Percentiles rank a stretch among this genome's conserved stretches.
Conservation (phyloP, 2,329 filamentous ascomycete species). For the Trichocomaceae sp. region DNA sequence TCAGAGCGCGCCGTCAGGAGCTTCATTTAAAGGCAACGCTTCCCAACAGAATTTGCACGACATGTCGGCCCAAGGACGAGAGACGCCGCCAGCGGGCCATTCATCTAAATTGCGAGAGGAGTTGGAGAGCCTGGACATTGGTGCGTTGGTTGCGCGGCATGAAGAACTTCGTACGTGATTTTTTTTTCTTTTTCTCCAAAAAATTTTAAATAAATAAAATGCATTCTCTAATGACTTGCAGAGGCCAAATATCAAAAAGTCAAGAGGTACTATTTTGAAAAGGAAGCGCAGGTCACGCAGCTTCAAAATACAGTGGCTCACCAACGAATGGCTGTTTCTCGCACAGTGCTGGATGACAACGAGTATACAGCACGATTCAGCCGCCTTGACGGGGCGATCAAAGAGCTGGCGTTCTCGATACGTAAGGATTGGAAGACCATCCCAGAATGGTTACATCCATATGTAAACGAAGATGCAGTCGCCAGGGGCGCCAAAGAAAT, state of each 20-base stretch:
- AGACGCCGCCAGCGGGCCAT: slow-evolving; percentile 35
- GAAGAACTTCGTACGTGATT: slow-evolving; percentile 40
- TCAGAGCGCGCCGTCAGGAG: slow-evolving; percentile 17
- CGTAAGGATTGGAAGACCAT: slow-evolving; percentile 86
- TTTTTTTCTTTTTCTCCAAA: neutral
- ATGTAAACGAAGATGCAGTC: slow-evolving; percentile 78
- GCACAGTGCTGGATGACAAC: slow-evolving; percentile 88
- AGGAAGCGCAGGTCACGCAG: slow-evolving; percentile 81
- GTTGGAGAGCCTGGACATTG: slow-evolving; percentile 37
- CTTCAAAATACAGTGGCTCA: slow-evolving; percentile 96
- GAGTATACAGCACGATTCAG: slow-evolving; percentile 88
- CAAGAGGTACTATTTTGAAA: slow-evolving; percentile 94
- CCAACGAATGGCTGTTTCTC: slow-evolving; percentile 87
- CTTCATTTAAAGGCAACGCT: slow-evolving; percentile 22
- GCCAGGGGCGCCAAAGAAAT: slow-evolving; percentile 92
- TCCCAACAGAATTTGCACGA: slow-evolving; percentile 31
- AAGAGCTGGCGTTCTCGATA: slow-evolving; percentile 91
- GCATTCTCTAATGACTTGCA: slow-evolving; percentile 32
- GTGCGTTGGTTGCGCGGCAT: slow-evolving; percentile 38
- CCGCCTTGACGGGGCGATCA: slow-evolving; percentile 86
- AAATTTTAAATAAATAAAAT: too few species aligned
- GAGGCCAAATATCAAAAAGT: slow-evolving; percentile 97
- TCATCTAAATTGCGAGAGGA: slow-evolving; percentile 33
- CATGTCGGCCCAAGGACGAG: slow-evolving; percentile 32
- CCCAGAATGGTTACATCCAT: slow-evolving; percentile 70